These are phyloP conservation scores for Brassica carinata DNA, from an alignment of 345 rosid genomes.

Conservation along the genomic window DNA sequence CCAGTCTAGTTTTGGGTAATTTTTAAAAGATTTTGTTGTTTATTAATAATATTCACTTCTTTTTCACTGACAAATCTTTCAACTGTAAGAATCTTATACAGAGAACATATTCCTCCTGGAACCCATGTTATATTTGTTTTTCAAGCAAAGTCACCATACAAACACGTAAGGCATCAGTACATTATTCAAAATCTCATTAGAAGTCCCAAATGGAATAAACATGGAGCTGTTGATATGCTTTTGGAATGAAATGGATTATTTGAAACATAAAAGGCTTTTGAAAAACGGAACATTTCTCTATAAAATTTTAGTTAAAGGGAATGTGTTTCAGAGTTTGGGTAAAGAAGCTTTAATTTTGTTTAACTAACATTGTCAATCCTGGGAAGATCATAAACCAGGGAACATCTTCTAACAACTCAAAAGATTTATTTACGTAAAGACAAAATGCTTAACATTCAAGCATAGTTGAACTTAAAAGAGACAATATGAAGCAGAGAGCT, in stretches of 20 bases:
- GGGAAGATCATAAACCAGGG: slow-evolving; percentile 30
- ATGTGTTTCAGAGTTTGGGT: background rate
- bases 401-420: slow-evolving; percentile 30
- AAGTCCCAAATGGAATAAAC: too few relatives aligned
- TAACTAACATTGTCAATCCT: slow-evolving; percentile 22
- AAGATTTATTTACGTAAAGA: slow-evolving; percentile 4
- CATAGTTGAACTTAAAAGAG: too few relatives aligned
- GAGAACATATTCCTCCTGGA: background rate
- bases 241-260: too few relatives aligned
- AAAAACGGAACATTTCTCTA: too few relatives aligned
- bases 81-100: background rate
- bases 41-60: too few relatives aligned
- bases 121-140: background rate
- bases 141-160: background rate
- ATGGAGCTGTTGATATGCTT: too few relatives aligned
- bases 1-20: background rate
- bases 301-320: background rate
- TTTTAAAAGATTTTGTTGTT: too few relatives aligned
- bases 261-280: too few relatives aligned
- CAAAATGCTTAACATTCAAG: slow-evolving; percentile 23
- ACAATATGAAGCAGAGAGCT: slow-evolving; percentile 23
- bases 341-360: too few relatives aligned
- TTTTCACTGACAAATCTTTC: background rate
- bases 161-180: too few relatives aligned
- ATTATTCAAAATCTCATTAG: too few relatives aligned